Base-by-base conservation (phyloP, 2,329 filamentous ascomycete genomes). In the Xylaria sp. region DNA sequence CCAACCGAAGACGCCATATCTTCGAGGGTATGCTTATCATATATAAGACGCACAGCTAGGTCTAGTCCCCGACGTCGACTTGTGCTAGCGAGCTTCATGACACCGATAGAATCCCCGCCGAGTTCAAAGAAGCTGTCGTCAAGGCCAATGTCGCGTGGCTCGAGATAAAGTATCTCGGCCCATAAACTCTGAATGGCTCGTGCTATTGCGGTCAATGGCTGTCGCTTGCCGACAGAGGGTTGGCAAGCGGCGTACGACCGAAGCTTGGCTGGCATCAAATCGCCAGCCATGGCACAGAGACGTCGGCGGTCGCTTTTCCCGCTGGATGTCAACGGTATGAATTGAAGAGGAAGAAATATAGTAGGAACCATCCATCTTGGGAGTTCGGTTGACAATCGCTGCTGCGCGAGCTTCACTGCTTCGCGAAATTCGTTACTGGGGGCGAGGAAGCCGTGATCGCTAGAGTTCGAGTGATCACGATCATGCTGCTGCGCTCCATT, bases 21-120 rank as follows among this genome's bases (percentile, higher is more conserved):
- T 3, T 55, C 50, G 2, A 73, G 60, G 14, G 58, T 65, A 14
- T 63, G 43, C 8, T 40, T 12, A 31, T 66, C 66, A 23, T 74
- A 64, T 17, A 73, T 67, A 37, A 67, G 60, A 23, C 58, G 53
- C 17, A 75, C 71, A 12, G 67, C 61, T 14, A 75, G 62, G 3
- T 52, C 47, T 40, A 70, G 71, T 11, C 66, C 67, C 8, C 51
- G 25, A 31, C 61, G 58, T 47, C 72, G 73, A 46, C 67, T 53
- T 17, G 65, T 74, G 45, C 82, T 78, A 0, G 84, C 81, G 1
- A 86, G 70, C 46, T 79, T 81, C 70, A 81, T 82, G 2, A 76
- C 76, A 4, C 69, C 57, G 4, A 79, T 71, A 0, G 78, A 79
- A 61, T 78, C 76, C 25, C 78, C 78, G 5, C 77, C 77, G 1